phyloP scores from a whole-genome alignment of 441 rosid species.

The Raphanus hybrid region DNA sequence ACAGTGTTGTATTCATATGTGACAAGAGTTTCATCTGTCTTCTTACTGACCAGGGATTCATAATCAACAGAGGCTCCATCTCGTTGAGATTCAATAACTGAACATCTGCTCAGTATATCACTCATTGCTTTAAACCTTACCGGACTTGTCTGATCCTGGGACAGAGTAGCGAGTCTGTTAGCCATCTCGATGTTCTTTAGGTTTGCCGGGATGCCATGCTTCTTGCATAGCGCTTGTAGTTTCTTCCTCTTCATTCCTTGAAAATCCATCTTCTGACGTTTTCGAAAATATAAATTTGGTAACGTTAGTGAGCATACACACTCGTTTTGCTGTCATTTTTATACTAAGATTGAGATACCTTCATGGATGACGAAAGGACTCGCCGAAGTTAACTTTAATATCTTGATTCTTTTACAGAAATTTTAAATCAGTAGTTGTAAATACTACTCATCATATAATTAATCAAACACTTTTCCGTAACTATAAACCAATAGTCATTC shows the following conservation, averaged over 20 bases:
- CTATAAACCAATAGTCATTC: background rate
- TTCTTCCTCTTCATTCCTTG: constrained; percentile 59
- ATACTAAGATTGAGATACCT: background rate
- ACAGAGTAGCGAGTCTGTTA: constrained; percentile 40
- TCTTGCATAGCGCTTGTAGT: constrained; percentile 68
- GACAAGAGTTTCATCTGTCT: background rate
- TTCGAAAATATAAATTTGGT: background rate
- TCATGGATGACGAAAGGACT: background rate
- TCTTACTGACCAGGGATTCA: background rate
- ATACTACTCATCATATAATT: background rate
- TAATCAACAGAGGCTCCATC: constrained; percentile 13
- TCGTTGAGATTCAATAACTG: background rate
- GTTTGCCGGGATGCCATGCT: constrained; percentile 66
- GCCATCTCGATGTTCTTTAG: constrained; percentile 63
- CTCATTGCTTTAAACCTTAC: background rate
- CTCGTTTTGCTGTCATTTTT: background rate
- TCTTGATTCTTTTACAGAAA: background rate
- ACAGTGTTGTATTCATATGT: background rate
- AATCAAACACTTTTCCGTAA: background rate
- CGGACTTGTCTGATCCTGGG: constrained; percentile 35
- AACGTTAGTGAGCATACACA: background rate
- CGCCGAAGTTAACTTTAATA: background rate
- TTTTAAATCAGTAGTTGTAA: background rate
- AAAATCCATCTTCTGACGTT: constrained; percentile 45
- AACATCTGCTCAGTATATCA: background rate